phyloP scores from a whole-genome alignment of 2,329 filamentous ascomycete species.

The Pseudocercospora musae region DNA sequence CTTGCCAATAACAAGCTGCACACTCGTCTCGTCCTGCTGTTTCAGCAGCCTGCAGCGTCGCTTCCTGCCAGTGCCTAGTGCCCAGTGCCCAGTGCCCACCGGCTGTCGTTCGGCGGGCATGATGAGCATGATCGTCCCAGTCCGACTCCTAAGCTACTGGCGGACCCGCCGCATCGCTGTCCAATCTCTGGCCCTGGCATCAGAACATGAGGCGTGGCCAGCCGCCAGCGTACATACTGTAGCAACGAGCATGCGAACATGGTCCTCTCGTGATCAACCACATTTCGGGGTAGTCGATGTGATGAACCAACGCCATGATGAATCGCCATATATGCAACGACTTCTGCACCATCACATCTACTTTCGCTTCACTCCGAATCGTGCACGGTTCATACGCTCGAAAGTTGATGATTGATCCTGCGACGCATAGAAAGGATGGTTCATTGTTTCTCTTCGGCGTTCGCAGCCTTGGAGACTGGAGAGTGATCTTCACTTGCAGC shows the following conservation, averaged over 20 bases:
- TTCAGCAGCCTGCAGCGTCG: not conserved
- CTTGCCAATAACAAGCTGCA: not conserved
- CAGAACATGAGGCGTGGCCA: not conserved
- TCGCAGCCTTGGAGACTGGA: too few species aligned
- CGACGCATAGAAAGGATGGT: too few species aligned
- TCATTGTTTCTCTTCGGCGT: not conserved
- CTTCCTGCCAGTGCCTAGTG: not conserved
- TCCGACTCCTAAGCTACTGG: not conserved
- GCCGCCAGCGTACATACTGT: too few species aligned
- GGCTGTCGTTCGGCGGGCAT: not conserved
- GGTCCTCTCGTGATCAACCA: not conserved
- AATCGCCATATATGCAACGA: too few species aligned
- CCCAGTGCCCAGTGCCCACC: too few species aligned
- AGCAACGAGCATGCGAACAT: not conserved
- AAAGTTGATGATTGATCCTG: not conserved
- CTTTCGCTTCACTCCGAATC: not conserved
- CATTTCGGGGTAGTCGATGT: not conserved
- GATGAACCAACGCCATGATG: slow-evolving; percentile 2
- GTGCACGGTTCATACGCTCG: not conserved
- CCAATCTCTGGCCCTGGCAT: slow-evolving; percentile 1
- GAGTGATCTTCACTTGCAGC: not conserved
- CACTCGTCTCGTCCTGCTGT: not conserved
- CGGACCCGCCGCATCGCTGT: not conserved
- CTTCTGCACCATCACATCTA: not conserved
- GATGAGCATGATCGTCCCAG: not conserved